Conservation (phyloP, 2,329 filamentous ascomycete genomes). For the Coleophoma cylindrospora region DNA sequence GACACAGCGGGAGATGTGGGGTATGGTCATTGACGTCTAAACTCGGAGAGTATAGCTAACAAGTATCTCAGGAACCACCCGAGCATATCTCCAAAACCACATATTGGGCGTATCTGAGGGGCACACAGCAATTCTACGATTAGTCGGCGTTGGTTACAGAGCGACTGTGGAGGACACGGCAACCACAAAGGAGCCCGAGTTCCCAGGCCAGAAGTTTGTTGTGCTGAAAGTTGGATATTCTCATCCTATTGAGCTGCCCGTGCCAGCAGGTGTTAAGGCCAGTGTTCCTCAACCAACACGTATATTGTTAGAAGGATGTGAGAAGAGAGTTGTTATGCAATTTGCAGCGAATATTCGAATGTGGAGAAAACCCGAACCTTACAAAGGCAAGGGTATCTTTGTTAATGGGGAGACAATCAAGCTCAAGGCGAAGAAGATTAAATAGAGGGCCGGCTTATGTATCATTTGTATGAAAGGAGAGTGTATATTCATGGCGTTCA, state of each 20-base stretch:
- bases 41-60: constrained; percentile 14
- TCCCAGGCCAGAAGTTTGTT: constrained; percentile 80
- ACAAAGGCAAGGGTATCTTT: constrained; percentile 99
- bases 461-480: constrained; percentile 16
- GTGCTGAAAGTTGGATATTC: constrained; percentile 95
- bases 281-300: constrained; percentile 87
- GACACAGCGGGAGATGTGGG: constrained; percentile 94
- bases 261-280: constrained; percentile 79
- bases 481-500: constrained; percentile 10
- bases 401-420: constrained; percentile 97
- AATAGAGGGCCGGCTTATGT: constrained; percentile 44
- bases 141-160: constrained; percentile 94
- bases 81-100: constrained; percentile 85
- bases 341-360: constrained; percentile 84
- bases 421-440: constrained; percentile 97
- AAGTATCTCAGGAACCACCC: constrained; percentile 67
- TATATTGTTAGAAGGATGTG: constrained; percentile 80
- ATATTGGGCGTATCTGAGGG: constrained; percentile 94
- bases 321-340: constrained; percentile 82
- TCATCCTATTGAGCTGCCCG: constrained; percentile 85
- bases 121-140: constrained; percentile 84
- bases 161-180: constrained; percentile 78
- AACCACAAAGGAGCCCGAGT: constrained; percentile 60
- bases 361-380: constrained; percentile 92
- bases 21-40: constrained; percentile 38